These are phyloP conservation scores for Candolleomyces efflorescens DNA, from an alignment of 768 basidiomycete genomes.

Conservation along the genomic window DNA sequence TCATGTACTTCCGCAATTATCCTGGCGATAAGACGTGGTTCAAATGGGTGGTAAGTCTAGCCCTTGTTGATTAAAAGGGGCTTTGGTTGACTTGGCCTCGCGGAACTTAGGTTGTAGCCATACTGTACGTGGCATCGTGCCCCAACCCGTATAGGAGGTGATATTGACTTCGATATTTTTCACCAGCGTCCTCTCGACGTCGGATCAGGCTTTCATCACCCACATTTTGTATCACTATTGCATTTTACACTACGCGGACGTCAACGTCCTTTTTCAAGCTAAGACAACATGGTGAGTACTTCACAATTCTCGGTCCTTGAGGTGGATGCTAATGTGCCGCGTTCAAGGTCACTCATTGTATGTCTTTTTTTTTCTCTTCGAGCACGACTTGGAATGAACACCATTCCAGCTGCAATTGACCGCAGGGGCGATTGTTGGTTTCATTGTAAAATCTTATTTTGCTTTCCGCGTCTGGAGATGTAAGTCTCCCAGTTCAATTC, in stretches of 20 bases:
- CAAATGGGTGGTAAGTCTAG: slow-evolving; percentile 45
- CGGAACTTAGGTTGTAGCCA: slow-evolving; percentile 31
- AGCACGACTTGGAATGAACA: slow-evolving; percentile 2
- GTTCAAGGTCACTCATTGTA: slow-evolving; percentile 47
- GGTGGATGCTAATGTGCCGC: slow-evolving; percentile 1
- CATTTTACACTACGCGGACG: slow-evolving; percentile 39
- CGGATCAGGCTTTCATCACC: slow-evolving; percentile 53
- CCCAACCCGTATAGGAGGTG: neutral
- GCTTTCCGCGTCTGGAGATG: slow-evolving; percentile 63
- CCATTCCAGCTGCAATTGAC: slow-evolving; percentile 41
- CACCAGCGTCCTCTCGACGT: slow-evolving; percentile 45
- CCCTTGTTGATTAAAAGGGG: neutral
- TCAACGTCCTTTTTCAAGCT: slow-evolving; percentile 28
- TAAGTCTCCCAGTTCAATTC: slow-evolving; percentile 23
- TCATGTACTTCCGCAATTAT: slow-evolving; percentile 52
- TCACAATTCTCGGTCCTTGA: neutral
- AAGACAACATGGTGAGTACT: slow-evolving; percentile 43
- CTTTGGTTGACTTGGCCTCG: neutral
- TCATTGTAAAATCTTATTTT: slow-evolving; percentile 58
- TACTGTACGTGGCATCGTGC: slow-evolving; percentile 27
- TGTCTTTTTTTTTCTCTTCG: slow-evolving; percentile 15
- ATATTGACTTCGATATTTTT: neutral
- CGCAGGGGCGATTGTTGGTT: slow-evolving; percentile 47
- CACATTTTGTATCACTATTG: slow-evolving; percentile 55
- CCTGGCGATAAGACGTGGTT: slow-evolving; percentile 47